phyloP scores from a whole-genome alignment of 441 rosid species.

The Daphne laureola region DNA sequence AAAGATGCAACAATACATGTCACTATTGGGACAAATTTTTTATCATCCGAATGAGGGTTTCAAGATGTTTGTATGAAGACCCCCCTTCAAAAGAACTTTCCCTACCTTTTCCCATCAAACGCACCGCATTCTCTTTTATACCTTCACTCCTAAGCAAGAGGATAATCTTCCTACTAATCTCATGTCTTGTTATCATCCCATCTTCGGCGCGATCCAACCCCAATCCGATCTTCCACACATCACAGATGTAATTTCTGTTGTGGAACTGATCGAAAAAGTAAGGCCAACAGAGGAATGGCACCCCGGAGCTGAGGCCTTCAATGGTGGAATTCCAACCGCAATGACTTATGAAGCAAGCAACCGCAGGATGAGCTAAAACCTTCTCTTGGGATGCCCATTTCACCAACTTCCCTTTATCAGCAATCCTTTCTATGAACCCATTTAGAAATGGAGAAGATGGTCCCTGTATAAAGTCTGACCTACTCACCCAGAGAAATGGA shows the following conservation, averaged over 20 bases:
- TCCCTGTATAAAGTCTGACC: conserved; percentile 10
- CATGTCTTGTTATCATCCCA: conserved; percentile 13
- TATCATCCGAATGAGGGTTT: not conserved
- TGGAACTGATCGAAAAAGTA: conserved; percentile 20
- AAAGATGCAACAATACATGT: too few relatives aligned
- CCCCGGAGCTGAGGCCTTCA: conserved; percentile 17
- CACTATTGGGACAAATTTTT: not conserved
- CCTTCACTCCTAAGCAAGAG: not conserved
- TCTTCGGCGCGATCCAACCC: not conserved
- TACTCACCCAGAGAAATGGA: conserved; percentile 29
- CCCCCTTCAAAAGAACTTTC: conserved; percentile 12
- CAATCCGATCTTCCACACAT: conserved; percentile 19
- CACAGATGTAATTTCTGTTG: conserved; percentile 15
- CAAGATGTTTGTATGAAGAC: conserved; percentile 10
- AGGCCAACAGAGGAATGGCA: conserved; percentile 23
- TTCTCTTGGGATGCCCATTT: conserved; percentile 30
- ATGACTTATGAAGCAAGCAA: conserved; percentile 30
- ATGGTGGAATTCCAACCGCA: conserved; percentile 34
- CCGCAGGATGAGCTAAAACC: conserved; percentile 24
- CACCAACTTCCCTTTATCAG: conserved; percentile 16
- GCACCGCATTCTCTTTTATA: conserved; percentile 11
- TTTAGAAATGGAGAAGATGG: conserved; percentile 9
- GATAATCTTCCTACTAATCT: conserved; percentile 10
- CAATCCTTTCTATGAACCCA: conserved; percentile 9
- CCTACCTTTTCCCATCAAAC: conserved; percentile 11